Conservation (phyloP, 2,329 filamentous ascomycete genomes). For the Allantophomopsis lycopodina region DNA sequence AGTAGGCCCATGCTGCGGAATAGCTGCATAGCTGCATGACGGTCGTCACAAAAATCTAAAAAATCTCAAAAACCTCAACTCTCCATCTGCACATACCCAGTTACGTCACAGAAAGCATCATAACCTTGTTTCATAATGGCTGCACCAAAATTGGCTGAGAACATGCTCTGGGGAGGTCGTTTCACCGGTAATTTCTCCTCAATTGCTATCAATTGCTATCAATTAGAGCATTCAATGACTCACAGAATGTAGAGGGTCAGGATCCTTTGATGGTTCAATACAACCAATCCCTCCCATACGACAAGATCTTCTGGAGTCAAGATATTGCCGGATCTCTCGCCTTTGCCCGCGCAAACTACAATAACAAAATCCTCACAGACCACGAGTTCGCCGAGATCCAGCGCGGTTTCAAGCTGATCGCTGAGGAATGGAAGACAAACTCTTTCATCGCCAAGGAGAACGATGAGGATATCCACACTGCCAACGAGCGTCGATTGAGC, state of each 20-base stretch:
- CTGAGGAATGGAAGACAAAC: constrained; percentile 34
- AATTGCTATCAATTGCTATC: too few species aligned
- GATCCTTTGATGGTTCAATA: constrained; percentile 76
- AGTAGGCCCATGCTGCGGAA: too few species aligned
- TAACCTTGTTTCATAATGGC: too few species aligned
- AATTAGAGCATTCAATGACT: not conserved
- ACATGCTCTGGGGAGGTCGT: constrained; percentile 46
- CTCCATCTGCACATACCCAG: too few species aligned
- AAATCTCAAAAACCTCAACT: too few species aligned
- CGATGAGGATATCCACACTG: constrained; percentile 45
- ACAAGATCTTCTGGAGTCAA: constrained; percentile 62
- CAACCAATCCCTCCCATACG: constrained; percentile 67
- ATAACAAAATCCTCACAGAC: constrained; percentile 55
- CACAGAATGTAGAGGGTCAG: constrained; percentile 44
- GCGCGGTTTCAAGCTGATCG: constrained; percentile 43
- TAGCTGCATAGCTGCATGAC: too few species aligned
- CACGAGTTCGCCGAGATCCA: constrained; percentile 63
- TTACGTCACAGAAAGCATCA: too few species aligned
- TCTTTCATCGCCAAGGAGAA: constrained; percentile 36
- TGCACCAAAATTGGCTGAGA: constrained; percentile 12
- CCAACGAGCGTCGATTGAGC: constrained; percentile 58
- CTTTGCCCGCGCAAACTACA: constrained; percentile 64
- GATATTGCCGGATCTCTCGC: constrained; percentile 69
- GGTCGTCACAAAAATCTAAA: too few species aligned
- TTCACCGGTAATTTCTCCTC: constrained; percentile 33